A percentile compares a stretch with the other conserved stretches of the same genome.
Conservation (phyloP, 129 eudicot species). For the Helichrysum umbraculigerum region DNA sequence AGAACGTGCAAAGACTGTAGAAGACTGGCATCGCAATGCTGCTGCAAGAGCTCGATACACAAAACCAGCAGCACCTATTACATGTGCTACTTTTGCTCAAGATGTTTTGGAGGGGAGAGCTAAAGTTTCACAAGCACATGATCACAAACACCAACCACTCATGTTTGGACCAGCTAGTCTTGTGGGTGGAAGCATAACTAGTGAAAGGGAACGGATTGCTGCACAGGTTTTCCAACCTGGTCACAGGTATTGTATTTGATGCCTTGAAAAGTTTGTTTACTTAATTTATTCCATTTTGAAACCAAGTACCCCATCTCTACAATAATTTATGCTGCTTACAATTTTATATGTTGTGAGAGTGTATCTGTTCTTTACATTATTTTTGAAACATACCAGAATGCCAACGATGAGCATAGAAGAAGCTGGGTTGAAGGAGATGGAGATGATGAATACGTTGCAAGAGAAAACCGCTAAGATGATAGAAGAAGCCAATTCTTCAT, state of each 20-base stretch:
- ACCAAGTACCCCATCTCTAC: not conserved
- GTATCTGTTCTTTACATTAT: not conserved
- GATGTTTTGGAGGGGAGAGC: constrained; percentile 97
- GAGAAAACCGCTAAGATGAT: constrained; percentile 63
- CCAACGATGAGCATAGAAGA: constrained; percentile 99
- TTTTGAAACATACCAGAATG: constrained; percentile 41
- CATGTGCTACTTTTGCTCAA: constrained; percentile 98
- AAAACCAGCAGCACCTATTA: constrained; percentile 81
- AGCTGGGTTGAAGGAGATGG: constrained; percentile 94
- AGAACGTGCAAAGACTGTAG: constrained; percentile 81
- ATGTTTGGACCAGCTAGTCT: constrained; percentile 97
- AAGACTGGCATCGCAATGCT: constrained; percentile 92
- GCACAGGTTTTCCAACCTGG: constrained; percentile 97
- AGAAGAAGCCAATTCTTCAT: constrained; percentile 87
- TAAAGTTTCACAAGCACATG: constrained; percentile 68
- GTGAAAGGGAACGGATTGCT: constrained; percentile 79
- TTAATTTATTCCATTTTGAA: not conserved
- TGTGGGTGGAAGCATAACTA: constrained; percentile 65
- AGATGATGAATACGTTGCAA: constrained; percentile 91
- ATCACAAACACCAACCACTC: constrained; percentile 89
- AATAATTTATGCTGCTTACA: not conserved
- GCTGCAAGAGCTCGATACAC: constrained; percentile 77
- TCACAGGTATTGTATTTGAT: constrained; percentile 59
- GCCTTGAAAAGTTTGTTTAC: not conserved
- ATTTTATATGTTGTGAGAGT: not conserved